phyloP scores from a whole-genome alignment of 2,329 filamentous ascomycete species.

The Thelonectria discophora region DNA sequence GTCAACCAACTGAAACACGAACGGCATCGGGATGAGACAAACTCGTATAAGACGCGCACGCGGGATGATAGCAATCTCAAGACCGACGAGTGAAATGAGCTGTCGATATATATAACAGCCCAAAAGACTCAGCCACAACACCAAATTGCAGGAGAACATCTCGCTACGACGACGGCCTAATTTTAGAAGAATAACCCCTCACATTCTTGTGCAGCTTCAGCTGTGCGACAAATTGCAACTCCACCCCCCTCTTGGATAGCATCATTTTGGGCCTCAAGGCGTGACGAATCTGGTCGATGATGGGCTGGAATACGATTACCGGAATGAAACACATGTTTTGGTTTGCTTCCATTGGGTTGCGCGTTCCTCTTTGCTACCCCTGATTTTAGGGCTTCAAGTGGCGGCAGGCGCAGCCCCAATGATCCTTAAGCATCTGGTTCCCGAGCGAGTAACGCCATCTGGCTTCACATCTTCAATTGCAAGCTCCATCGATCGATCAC shows the following conservation, averaged over 20 bases:
- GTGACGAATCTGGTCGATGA: neutral
- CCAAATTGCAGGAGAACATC: neutral
- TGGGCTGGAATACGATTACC: neutral
- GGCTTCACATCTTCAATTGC: neutral
- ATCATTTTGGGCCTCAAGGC: neutral
- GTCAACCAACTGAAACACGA: neutral
- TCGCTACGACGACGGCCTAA: neutral
- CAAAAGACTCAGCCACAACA: constrained; percentile 2
- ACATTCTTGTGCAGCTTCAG: neutral
- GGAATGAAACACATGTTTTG: neutral
- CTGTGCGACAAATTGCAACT: neutral
- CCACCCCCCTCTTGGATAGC: neutral
- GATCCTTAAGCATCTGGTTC: neutral
- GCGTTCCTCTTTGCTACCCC: neutral
- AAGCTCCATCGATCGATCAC: neutral
- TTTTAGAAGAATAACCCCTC: neutral
- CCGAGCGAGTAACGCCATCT: no score
- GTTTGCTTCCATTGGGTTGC: neutral
- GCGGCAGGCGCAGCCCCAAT: neutral
- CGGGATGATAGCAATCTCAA: neutral
- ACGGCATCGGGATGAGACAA: neutral
- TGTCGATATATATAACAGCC: constrained; percentile 3
- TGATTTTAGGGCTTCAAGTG: neutral
- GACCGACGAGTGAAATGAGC: neutral
- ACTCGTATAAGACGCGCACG: neutral